These are phyloP conservation scores for Wickerhamomyces subpelliculosus DNA, from an alignment of 805 yeast species.

Conservation along the genomic window DNA sequence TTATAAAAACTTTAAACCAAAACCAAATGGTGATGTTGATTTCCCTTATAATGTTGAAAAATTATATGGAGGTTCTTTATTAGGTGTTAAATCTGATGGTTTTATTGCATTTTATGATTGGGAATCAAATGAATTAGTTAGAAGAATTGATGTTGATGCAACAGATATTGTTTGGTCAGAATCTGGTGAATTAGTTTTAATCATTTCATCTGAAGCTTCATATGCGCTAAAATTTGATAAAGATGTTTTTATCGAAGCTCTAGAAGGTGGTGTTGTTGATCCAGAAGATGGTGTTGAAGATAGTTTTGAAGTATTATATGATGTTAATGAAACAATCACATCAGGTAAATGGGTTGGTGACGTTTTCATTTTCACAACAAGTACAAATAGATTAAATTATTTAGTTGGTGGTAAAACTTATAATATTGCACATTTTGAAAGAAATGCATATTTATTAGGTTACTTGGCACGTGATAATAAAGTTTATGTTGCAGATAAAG, in stretches of 20 bases:
- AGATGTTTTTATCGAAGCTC: constrained; percentile 57
- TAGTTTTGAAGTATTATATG: constrained; percentile 78
- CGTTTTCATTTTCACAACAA: constrained; percentile 86
- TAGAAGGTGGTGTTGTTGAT: constrained; percentile 49
- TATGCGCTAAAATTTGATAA: constrained; percentile 72
- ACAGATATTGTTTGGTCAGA: constrained; percentile 85
- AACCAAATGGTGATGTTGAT: constrained; percentile 54
- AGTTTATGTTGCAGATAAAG: constrained; percentile 87
- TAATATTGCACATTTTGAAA: constrained; percentile 89
- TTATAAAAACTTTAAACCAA: constrained; percentile 80
- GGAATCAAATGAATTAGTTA: constrained; percentile 79
- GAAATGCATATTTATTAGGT: constrained; percentile 78
- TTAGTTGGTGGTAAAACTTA: constrained; percentile 91
- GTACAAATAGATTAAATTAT: constrained; percentile 83
- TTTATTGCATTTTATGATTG: constrained; percentile 89
- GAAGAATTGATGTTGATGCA: constrained; percentile 86
- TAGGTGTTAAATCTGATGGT: constrained; percentile 79
- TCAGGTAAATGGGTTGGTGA: constrained; percentile 98
- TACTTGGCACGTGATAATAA: constrained; percentile 87
- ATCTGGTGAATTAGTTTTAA: constrained; percentile 81
- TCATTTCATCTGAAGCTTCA: constrained; percentile 63
- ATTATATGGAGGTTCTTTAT: constrained; percentile 81
- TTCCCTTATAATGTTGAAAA: constrained; percentile 70
- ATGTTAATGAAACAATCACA: constrained; percentile 71
- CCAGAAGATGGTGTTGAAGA: constrained; percentile 87